phyloP scores from a whole-genome alignment of 495 filamentous ascomycete species.

The Aspergillus nidulans region DNA sequence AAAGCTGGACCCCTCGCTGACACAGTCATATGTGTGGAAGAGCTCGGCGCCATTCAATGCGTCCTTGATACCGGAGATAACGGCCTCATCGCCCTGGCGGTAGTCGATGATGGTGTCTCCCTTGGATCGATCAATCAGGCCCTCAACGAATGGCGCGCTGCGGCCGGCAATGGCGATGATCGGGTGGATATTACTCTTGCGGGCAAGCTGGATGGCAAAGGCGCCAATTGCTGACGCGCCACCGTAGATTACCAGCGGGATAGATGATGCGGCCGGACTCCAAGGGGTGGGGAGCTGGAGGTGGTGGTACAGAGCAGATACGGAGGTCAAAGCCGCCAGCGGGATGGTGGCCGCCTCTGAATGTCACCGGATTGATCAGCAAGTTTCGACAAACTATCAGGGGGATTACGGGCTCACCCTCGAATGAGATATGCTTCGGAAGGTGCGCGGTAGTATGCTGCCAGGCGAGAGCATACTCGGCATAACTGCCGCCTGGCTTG shows the following conservation, averaged over 20 bases:
- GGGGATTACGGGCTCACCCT: conserved; percentile 34
- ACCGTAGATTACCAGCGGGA: conserved; percentile 61
- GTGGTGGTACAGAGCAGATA: conserved; percentile 53
- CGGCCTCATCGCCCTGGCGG: conserved; percentile 31
- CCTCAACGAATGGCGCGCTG: conserved; percentile 48
- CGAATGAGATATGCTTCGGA: conserved; percentile 57
- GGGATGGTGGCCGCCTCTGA: conserved; percentile 64
- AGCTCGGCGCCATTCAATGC: conserved; percentile 17
- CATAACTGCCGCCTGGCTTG: conserved; percentile 55
- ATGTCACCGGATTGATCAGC: neutral
- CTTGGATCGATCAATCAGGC: conserved; percentile 54
- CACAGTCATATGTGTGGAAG: conserved; percentile 57
- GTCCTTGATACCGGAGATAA: conserved; percentile 18
- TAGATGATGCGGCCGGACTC: conserved; percentile 36
- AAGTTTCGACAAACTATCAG: too few species aligned
- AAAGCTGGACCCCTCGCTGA: conserved; percentile 49
- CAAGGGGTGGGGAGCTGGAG: conserved; percentile 61
- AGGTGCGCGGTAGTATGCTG: conserved; percentile 66
- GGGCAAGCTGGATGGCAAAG: conserved; percentile 63
- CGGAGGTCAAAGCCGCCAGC: conserved; percentile 67
- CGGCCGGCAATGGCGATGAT: conserved; percentile 61
- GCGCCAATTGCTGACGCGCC: conserved; percentile 60
- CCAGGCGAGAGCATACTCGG: conserved; percentile 65
- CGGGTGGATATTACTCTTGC: conserved; percentile 62
- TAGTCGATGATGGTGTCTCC: conserved; percentile 70